A percentile compares a stretch with the other conserved stretches of the same genome.
These are phyloP conservation scores for Ormosia semicastrata DNA, from an alignment of 306 rosid species.

Conservation along the genomic window DNA sequence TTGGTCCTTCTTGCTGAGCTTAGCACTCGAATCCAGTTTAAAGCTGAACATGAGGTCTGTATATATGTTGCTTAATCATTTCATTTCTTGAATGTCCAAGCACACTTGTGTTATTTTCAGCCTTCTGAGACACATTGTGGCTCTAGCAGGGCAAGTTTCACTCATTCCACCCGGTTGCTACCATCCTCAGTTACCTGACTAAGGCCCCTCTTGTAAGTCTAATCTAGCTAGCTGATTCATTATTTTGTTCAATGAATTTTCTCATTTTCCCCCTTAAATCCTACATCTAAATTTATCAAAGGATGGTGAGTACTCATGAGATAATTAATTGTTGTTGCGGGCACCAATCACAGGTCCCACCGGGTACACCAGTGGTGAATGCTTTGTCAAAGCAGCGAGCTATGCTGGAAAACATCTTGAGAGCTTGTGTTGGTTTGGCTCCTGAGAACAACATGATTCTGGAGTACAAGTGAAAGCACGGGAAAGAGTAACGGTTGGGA, in stretches of 20 bases:
- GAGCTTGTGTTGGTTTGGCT: slow-evolving; percentile 97
- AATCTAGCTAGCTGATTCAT: neutral
- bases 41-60: slow-evolving; percentile 79
- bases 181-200: slow-evolving; percentile 91
- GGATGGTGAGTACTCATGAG: neutral
- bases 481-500: neutral
- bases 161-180: slow-evolving; percentile 94
- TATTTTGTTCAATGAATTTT: neutral
- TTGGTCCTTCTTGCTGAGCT: slow-evolving; percentile 98
- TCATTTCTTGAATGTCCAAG: neutral
- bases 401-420: slow-evolving; percentile 91
- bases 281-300: neutral
- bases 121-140: neutral
- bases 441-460: slow-evolving; percentile 99
- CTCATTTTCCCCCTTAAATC: neutral
- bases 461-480: slow-evolving; percentile 81
- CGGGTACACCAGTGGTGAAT: slow-evolving; percentile 96
- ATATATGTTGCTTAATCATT: neutral
- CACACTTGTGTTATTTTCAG: neutral
- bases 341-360: slow-evolving; percentile 70
- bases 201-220: slow-evolving; percentile 94
- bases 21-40: slow-evolving; percentile 84
- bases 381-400: slow-evolving; percentile 94
- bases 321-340: neutral
- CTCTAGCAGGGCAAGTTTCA: slow-evolving; percentile 75